A percentile compares a stretch with the other conserved stretches of the same genome.
Evolutionary conservation across 805 yeast species (phyloP).

Genomic region (Saturnispora bothae): DNA sequence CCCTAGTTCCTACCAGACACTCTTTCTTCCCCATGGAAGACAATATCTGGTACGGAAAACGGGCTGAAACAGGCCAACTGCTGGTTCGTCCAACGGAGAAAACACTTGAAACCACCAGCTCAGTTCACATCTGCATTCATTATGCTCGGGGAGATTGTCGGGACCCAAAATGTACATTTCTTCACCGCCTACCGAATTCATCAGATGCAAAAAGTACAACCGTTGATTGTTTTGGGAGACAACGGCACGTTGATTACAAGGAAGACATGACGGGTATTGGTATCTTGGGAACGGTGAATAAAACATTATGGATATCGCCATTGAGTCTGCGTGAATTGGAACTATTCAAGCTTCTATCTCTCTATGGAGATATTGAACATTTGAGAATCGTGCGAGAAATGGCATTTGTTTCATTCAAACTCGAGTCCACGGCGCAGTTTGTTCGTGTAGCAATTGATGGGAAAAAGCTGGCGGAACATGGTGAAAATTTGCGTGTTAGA

Average conservation of each 20-base stretch:
- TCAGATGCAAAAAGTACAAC: constrained; percentile 51
- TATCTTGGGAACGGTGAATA: constrained; percentile 54
- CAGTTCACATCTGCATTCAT: constrained; percentile 56
- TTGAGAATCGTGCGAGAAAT: constrained; percentile 52
- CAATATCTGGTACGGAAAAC: constrained; percentile 2
- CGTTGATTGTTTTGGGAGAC: constrained; percentile 88
- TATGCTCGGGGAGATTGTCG: constrained; percentile 86
- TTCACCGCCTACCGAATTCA: constrained; percentile 65
- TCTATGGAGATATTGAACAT: constrained; percentile 68
- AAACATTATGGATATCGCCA: constrained; percentile 64
- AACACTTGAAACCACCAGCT: constrained; percentile 9
- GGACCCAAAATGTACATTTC: constrained; percentile 55
- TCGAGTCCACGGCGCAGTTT: constrained; percentile 77
- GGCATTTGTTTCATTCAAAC: constrained; percentile 65
- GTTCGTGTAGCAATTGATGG: constrained; percentile 82
- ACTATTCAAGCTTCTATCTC: constrained; percentile 20
- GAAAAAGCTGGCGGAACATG: constrained; percentile 28
- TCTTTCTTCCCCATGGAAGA: too few relatives aligned
- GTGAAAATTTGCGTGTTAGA: constrained; percentile 57
- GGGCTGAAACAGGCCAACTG: not conserved
- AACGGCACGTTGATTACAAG: constrained; percentile 65
- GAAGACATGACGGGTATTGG: constrained; percentile 97
- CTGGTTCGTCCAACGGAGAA: not conserved
- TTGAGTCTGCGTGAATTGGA: not conserved
- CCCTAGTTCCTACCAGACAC: too few relatives aligned